phyloP scores from a whole-genome alignment of 345 rosid species.

The Draba incana region DNA sequence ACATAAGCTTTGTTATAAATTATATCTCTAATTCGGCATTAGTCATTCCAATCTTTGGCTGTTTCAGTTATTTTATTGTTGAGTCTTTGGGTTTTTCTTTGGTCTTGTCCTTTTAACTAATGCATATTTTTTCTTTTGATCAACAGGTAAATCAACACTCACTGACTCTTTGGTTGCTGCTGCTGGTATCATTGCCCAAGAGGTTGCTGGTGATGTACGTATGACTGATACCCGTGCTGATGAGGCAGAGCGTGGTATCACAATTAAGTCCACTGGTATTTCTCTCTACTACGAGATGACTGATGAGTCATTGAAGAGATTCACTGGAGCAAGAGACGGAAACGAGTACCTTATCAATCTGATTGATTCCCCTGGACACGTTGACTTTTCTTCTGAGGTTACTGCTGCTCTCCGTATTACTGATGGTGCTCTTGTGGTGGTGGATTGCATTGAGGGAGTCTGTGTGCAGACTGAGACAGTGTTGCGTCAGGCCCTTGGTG shows the following conservation, averaged over 20 bases:
- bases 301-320: conserved; percentile 55
- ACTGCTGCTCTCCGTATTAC: conserved; percentile 92
- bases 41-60: no score
- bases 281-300: conserved; percentile 79
- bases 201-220: conserved; percentile 88
- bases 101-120: neutral
- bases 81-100: neutral
- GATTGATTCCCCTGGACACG: conserved; percentile 84
- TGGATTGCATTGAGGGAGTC: conserved; percentile 84
- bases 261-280: conserved; percentile 84
- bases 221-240: conserved; percentile 87
- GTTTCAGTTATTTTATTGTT: neutral
- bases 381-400: conserved; percentile 85
- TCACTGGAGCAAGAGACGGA: conserved; percentile 63
- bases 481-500: conserved; percentile 82
- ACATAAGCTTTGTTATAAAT: no score
- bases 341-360: conserved; percentile 83
- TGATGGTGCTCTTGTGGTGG: conserved; percentile 88
- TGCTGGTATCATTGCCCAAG: conserved; percentile 92
- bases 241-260: conserved; percentile 92
- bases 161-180: conserved; percentile 94
- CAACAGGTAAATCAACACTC: conserved; percentile 77
- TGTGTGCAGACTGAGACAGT: conserved; percentile 90
- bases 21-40: no score
- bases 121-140: neutral